Percentiles rank a stretch among this genome's conserved stretches.
These are phyloP conservation scores for Rhizopus arrhizus DNA, from an alignment of 371 early-diverging fungal genomes.

Conservation along the genomic window DNA sequence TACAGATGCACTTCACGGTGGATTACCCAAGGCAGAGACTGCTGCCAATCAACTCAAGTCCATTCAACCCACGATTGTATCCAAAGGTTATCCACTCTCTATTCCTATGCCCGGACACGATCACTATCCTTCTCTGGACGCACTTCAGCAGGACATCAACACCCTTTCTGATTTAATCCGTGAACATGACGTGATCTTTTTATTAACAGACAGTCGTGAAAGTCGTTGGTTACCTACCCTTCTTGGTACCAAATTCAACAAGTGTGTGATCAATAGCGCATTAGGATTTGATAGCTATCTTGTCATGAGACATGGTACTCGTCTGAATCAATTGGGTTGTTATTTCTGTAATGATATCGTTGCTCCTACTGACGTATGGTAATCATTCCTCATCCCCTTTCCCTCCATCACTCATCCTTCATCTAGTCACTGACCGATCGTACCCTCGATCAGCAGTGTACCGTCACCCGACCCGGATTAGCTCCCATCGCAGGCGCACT, in stretches of 20 bases:
- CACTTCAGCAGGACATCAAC: conserved; percentile 53
- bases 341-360: conserved; percentile 97
- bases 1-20: conserved; percentile 82
- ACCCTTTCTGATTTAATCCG: conserved; percentile 64
- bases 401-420: background rate
- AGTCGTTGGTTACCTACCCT: conserved; percentile 95
- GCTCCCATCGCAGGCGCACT: conserved; percentile 84
- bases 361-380: conserved; percentile 85
- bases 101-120: conserved; percentile 93
- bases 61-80: conserved; percentile 82
- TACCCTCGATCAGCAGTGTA: conserved; percentile 96
- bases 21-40: conserved; percentile 80
- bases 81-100: conserved; percentile 66
- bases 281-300: conserved; percentile 95
- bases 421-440: conserved; percentile 86
- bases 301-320: conserved; percentile 94
- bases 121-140: conserved; percentile 49
- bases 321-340: conserved; percentile 69
- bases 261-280: conserved; percentile 89
- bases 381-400: background rate
- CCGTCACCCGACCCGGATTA: conserved; percentile 94
- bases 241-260: conserved; percentile 65
- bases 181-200: conserved; percentile 82
- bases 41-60: conserved; percentile 76
- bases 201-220: conserved; percentile 94